A percentile compares a stretch with the other conserved stretches of the same genome.
phyloP scores from a whole-genome alignment of 164 flowering plant genomes.

The Vitis amurensis region DNA sequence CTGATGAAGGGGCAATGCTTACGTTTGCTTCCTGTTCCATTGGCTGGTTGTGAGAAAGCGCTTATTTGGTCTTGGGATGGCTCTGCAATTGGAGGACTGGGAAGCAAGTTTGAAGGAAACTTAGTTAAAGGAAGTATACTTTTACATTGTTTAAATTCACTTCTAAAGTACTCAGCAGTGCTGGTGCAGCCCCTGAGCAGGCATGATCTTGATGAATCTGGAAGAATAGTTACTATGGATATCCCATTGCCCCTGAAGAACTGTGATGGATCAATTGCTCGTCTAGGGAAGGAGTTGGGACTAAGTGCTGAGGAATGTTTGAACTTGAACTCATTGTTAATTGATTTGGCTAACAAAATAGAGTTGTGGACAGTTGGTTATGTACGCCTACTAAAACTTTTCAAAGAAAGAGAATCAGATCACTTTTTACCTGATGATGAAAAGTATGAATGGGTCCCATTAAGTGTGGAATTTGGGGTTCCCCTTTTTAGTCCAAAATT shows the following conservation, averaged over 20 bases:
- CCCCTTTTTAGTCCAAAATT: constrained; percentile 94
- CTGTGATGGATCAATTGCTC: constrained; percentile 75
- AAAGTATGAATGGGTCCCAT: constrained; percentile 90
- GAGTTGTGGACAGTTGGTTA: constrained; percentile 82
- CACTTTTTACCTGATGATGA: constrained; percentile 55
- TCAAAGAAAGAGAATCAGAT: constrained; percentile 62
- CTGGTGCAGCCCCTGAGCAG: constrained; percentile 88
- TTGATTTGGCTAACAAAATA: constrained; percentile 55
- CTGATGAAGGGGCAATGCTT: constrained; percentile 95
- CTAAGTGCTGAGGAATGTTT: constrained; percentile 50
- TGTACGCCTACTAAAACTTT: constrained; percentile 78
- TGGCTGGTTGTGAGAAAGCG: constrained; percentile 95
- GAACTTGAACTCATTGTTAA: constrained; percentile 51
- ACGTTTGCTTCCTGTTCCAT: constrained; percentile 92
- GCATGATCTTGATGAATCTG: constrained; percentile 78
- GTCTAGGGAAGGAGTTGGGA: constrained; percentile 72
- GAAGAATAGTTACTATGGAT: constrained; percentile 63
- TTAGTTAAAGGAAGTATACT: constrained; percentile 87
- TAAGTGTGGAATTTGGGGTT: constrained; percentile 89
- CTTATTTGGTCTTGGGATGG: constrained; percentile 99
- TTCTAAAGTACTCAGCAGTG: constrained; percentile 86
- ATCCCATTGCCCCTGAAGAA: constrained; percentile 89
- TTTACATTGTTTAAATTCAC: constrained; percentile 86
- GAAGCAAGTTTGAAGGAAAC: constrained; percentile 91
- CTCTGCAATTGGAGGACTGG: constrained; percentile 84